phyloP scores from a whole-genome alignment of 805 yeast species.

The Candida anglica region DNA sequence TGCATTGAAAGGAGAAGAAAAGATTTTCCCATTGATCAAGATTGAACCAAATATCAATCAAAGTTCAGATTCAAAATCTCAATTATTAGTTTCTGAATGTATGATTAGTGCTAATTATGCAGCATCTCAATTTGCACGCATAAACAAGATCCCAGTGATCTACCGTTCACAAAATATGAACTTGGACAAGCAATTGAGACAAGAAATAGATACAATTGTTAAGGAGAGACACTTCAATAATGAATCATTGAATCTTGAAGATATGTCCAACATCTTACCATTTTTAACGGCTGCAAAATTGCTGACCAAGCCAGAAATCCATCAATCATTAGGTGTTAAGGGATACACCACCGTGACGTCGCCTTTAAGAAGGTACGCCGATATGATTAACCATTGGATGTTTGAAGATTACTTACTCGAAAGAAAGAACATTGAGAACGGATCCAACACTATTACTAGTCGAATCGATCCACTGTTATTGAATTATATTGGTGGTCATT shows the following conservation, averaged over 20 bases:
- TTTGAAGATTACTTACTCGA: conserved; percentile 23
- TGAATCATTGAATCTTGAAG: conserved; percentile 27
- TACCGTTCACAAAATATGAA: conserved; percentile 37
- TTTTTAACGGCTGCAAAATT: conserved; percentile 52
- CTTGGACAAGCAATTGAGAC: conserved; percentile 14
- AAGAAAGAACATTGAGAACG: neutral
- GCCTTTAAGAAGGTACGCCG: conserved; percentile 82
- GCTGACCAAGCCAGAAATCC: conserved; percentile 42
- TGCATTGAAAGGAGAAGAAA: neutral
- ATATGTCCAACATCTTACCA: conserved; percentile 40
- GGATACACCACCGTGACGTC: conserved; percentile 78
- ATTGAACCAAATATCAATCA: conserved; percentile 12
- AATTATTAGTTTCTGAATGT: conserved; percentile 69
- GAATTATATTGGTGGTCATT: conserved; percentile 19
- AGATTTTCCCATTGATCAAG: conserved; percentile 7
- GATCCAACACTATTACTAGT: neutral
- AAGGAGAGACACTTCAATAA: conserved; percentile 12
- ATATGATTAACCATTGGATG: conserved; percentile 78
- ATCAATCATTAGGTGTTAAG: conserved; percentile 60
- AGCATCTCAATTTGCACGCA: conserved; percentile 44
- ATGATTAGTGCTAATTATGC: conserved; percentile 80
- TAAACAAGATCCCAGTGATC: conserved; percentile 48
- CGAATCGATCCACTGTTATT: conserved; percentile 3
- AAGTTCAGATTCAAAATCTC: conserved; percentile 42
- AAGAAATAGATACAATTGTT: conserved; percentile 20